A percentile compares a stretch with the other conserved stretches of the same genome.
Evolutionary conservation across 2,329 filamentous ascomycete species (phyloP).

Genomic region (Emergomyces africanus): DNA sequence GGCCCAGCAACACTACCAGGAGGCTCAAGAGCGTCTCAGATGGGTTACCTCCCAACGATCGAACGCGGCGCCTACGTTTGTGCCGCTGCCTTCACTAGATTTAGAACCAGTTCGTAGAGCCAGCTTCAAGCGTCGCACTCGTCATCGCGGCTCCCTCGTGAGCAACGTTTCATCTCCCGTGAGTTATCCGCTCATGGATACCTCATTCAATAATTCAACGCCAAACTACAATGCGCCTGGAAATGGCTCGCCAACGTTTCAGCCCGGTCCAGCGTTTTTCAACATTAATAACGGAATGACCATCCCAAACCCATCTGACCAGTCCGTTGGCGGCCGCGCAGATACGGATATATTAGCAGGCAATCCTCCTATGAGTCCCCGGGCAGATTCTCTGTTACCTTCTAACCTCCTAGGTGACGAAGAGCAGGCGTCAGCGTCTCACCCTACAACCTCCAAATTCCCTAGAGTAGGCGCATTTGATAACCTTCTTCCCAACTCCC

Average conservation of each 20-base stretch:
- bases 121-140: slow-evolving; percentile 29
- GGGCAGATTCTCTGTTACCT: slow-evolving; percentile 48
- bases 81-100: slow-evolving; percentile 28
- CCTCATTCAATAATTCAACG: slow-evolving; percentile 25
- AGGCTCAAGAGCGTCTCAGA: slow-evolving; percentile 33
- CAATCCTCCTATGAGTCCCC: slow-evolving; percentile 51
- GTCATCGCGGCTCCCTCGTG: slow-evolving; percentile 33
- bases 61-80: slow-evolving; percentile 27
- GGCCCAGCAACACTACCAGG: slow-evolving; percentile 33
- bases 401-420: slow-evolving; percentile 49
- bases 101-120: slow-evolving; percentile 28
- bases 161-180: slow-evolving; percentile 37
- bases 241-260: slow-evolving; percentile 41
- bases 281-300: slow-evolving; percentile 53
- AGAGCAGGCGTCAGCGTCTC: slow-evolving; percentile 17
- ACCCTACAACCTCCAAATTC: slow-evolving; percentile 6
- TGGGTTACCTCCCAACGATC: slow-evolving; percentile 30
- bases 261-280: slow-evolving; percentile 42
- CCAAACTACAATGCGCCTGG: slow-evolving; percentile 37
- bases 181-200: slow-evolving; percentile 28
- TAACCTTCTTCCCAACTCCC: slow-evolving; percentile 24
- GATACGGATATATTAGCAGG: slow-evolving; percentile 44
- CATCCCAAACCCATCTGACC: slow-evolving; percentile 31
- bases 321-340: slow-evolving; percentile 29
- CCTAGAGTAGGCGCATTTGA: slow-evolving; percentile 16